A percentile compares a stretch with the other conserved stretches of the same genome.
Conservation (phyloP, 2,329 filamentous ascomycete genomes). For the Penicillium sp. region DNA sequence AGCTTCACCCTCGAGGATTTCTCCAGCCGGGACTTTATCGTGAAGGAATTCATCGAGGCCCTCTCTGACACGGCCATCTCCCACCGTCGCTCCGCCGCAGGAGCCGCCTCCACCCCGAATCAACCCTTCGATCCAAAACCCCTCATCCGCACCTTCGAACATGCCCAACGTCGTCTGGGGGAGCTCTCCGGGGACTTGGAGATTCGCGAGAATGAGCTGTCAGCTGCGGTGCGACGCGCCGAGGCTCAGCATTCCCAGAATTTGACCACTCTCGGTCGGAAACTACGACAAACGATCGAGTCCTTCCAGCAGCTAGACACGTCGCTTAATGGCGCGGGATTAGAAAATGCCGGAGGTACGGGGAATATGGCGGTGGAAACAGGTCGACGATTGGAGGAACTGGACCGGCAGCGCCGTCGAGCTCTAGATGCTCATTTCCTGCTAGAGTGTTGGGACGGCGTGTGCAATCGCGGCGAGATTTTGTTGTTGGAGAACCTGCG, state of each 20-base stretch:
- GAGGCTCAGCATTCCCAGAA: conserved; percentile 92
- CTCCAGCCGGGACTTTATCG: conserved; percentile 90
- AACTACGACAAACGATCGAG: conserved; percentile 88
- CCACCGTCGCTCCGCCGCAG: conserved; percentile 74
- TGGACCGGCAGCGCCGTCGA: conserved; percentile 86
- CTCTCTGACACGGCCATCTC: conserved; percentile 81
- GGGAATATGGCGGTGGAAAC: conserved; percentile 94
- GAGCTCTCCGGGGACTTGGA: conserved; percentile 76
- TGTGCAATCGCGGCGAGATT: conserved; percentile 85
- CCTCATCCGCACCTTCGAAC: conserved; percentile 90
- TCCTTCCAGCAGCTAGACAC: conserved; percentile 89
- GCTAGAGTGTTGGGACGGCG: conserved; percentile 95
- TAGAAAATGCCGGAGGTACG: conserved; percentile 53
- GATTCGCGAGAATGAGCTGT: conserved; percentile 85
- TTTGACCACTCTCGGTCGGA: conserved; percentile 80
- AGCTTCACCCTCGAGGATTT: conserved; percentile 88
- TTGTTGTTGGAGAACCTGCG: conserved; percentile 87
- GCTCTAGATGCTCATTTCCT: conserved; percentile 93
- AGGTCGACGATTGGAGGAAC: conserved; percentile 87
- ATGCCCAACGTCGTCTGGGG: conserved; percentile 58
- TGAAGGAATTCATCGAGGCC: conserved; percentile 94
- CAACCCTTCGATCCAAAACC: conserved; percentile 90
- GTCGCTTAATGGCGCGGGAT: conserved; percentile 68
- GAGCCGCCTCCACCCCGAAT: conserved; percentile 38
- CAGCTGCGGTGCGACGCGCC: conserved; percentile 85